A percentile compares a stretch with the other conserved stretches of the same genome.
Evolutionary conservation across 2,329 filamentous ascomycete genomes (phyloP).

Genomic region (Arthroderma uncinatum): DNA sequence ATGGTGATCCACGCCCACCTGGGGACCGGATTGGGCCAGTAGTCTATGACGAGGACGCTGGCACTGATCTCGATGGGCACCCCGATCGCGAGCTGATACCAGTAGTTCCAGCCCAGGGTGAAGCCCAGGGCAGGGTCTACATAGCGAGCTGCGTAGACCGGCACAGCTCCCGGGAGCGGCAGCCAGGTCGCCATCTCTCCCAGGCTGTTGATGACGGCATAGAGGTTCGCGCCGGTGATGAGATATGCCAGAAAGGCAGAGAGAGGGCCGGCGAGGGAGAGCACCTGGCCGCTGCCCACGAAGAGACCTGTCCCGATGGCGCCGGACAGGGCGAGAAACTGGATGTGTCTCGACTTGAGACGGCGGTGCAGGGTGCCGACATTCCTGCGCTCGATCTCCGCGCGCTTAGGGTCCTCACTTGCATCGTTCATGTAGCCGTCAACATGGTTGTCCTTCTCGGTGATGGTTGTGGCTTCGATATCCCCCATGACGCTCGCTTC

Average conservation of each 20-base stretch:
- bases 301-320: conserved; percentile 28
- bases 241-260: conserved; percentile 26
- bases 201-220: conserved; percentile 35
- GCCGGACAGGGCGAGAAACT: conserved; percentile 30
- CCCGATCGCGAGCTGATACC: conserved; percentile 41
- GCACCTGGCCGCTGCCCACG: conserved; percentile 25
- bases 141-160: conserved; percentile 38
- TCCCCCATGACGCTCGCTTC: too few relatives aligned
- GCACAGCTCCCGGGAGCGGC: conserved; percentile 38
- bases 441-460: too few relatives aligned
- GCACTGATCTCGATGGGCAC: conserved; percentile 41
- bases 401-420: neutral
- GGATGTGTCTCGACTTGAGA: conserved; percentile 30
- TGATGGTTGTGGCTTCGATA: too few relatives aligned
- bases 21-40: conserved; percentile 21
- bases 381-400: neutral
- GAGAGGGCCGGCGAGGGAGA: conserved; percentile 26
- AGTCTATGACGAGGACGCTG: conserved; percentile 39
- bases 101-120: conserved; percentile 44
- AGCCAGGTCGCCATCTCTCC: conserved; percentile 34
- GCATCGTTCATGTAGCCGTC: neutral
- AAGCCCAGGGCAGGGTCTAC: conserved; percentile 30
- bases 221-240: conserved; percentile 38
- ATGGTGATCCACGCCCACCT: conserved; percentile 19
- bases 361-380: conserved; percentile 18